Percentiles rank a stretch among this genome's conserved stretches.
These are phyloP conservation scores for Sporothrix humicola DNA, from an alignment of 2,329 filamentous ascomycete genomes.

Conservation along the genomic window DNA sequence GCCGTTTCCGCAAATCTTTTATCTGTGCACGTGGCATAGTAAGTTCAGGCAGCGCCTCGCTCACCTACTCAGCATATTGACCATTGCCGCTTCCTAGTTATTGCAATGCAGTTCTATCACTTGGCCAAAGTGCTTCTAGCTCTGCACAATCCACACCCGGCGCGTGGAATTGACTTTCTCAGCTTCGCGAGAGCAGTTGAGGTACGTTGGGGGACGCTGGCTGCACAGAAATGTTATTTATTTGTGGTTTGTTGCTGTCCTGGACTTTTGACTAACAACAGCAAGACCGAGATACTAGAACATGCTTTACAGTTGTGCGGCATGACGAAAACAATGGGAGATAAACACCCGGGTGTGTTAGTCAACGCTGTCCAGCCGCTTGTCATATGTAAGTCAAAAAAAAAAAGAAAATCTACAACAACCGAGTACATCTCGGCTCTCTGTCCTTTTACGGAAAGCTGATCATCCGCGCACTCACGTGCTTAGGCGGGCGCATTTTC, in stretches of 20 bases:
- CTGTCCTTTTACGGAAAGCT: neutral
- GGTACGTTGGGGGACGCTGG: neutral
- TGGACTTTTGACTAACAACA: constrained; percentile 11
- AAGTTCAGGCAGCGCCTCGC: neutral
- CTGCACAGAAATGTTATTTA: neutral
- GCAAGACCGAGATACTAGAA: constrained; percentile 24
- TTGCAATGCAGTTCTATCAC: constrained; percentile 27
- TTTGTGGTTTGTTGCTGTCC: neutral
- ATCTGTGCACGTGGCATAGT: constrained; percentile 25
- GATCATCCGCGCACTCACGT: neutral
- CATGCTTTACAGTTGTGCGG: constrained; percentile 22
- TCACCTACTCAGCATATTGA: neutral
- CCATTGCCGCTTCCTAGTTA: neutral
- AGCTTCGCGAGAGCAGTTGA: constrained; percentile 4
- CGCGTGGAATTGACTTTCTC: constrained; percentile 17
- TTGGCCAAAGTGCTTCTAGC: constrained; percentile 18
- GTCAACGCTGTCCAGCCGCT: constrained; percentile 27
- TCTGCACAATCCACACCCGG: constrained; percentile 15
- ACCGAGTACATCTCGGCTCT: neutral
- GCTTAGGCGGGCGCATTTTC: constrained; percentile 18
- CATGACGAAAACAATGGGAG: constrained; percentile 21
- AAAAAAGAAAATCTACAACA: neutral
- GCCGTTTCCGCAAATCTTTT: constrained; percentile 16
- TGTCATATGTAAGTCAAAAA: constrained; percentile 22
- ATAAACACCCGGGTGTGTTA: constrained; percentile 19